Conservation (phyloP, 805 yeast genomes). For the Brettanomyces sp. region DNA sequence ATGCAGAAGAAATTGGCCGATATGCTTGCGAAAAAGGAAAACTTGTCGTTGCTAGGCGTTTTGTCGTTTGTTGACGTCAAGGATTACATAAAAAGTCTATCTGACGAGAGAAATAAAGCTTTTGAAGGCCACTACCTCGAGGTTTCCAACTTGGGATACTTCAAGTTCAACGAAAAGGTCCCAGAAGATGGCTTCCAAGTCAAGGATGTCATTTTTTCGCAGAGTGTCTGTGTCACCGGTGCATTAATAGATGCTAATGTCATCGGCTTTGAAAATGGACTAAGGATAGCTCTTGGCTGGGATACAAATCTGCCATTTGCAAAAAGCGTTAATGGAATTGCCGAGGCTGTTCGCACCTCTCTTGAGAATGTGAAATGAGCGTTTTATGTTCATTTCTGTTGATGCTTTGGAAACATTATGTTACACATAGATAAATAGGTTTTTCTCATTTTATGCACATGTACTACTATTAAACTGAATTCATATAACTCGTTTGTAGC, state of each 20-base stretch:
- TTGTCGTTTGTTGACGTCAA: background rate
- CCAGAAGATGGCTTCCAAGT: background rate
- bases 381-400: too few relatives aligned
- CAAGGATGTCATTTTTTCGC: background rate
- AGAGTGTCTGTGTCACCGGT: background rate
- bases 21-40: background rate
- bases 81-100: background rate
- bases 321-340: background rate
- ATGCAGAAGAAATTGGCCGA: background rate
- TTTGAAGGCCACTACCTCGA: background rate
- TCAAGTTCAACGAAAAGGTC: background rate
- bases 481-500: too few relatives aligned
- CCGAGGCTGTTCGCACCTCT: background rate
- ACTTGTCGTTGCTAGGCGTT: background rate
- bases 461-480: too few relatives aligned
- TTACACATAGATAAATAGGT: too few relatives aligned
- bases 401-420: too few relatives aligned
- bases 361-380: too few relatives aligned
- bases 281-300: background rate
- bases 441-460: too few relatives aligned
- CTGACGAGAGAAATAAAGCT: background rate
- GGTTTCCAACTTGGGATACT: background rate
- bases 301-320: background rate
- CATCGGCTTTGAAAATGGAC: background rate
- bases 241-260: background rate